Evolutionary conservation across 305 asterid genomes (phyloP).

Genomic region (Lippia alba): DNA sequence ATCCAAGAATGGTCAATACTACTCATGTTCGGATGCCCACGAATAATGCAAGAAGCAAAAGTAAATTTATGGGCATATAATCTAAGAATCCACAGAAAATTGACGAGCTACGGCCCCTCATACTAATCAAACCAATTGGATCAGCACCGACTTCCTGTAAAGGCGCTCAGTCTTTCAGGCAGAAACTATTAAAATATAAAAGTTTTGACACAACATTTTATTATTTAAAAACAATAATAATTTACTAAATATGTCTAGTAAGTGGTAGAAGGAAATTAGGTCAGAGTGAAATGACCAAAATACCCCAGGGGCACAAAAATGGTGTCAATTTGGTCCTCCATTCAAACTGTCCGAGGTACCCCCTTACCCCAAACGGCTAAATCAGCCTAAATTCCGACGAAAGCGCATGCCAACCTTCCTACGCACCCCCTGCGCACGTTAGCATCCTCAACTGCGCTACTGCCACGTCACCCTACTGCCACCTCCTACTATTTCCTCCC

Average conservation of each 20-base stretch:
- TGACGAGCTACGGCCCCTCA: too few relatives aligned
- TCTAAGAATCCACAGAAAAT: too few relatives aligned
- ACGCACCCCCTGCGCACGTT: conserved; percentile 39
- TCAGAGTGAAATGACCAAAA: conserved; percentile 1
- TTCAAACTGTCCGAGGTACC: neutral
- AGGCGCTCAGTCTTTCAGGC: too few relatives aligned
- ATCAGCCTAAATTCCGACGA: conserved; percentile 21
- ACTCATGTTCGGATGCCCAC: too few relatives aligned
- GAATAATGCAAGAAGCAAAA: too few relatives aligned
- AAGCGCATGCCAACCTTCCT: conserved; percentile 24
- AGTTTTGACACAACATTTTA: too few relatives aligned
- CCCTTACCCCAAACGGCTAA: conserved; percentile 35
- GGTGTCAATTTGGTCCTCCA: conserved; percentile 5
- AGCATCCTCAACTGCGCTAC: conserved; percentile 34
- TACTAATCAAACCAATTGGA: too few relatives aligned
- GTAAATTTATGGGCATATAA: too few relatives aligned
- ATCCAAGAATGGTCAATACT: too few relatives aligned
- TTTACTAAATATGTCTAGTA: neutral
- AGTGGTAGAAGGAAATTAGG: neutral
- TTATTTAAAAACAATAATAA: too few relatives aligned
- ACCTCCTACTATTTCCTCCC: conserved; percentile 29
- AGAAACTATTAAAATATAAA: too few relatives aligned
- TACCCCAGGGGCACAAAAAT: conserved; percentile 13
- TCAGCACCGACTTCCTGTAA: too few relatives aligned
- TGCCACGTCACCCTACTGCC: conserved; percentile 55